phyloP scores from a whole-genome alignment of 805 yeast genomes.

The Pichia exigua region DNA sequence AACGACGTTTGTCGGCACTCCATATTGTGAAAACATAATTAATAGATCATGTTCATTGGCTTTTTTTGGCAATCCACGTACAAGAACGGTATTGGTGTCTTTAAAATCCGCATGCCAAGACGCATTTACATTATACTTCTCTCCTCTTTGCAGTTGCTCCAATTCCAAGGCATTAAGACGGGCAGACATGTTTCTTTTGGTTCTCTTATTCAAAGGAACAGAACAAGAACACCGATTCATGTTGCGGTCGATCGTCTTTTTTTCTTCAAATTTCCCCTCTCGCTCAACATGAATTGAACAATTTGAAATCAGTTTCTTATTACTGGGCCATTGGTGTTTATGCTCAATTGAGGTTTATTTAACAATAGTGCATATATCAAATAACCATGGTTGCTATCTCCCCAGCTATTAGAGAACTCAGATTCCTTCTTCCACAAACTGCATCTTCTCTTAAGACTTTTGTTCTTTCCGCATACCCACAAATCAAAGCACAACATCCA shows the following conservation, averaged over 20 bases:
- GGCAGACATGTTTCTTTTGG: slow-evolving; percentile 14
- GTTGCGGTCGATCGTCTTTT: not conserved
- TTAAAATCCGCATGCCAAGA: slow-evolving; percentile 88
- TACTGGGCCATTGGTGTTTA: not conserved
- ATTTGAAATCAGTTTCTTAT: not conserved
- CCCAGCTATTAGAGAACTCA: slow-evolving; percentile 63
- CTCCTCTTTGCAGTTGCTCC: slow-evolving; percentile 55
- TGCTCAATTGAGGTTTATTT: too few species aligned
- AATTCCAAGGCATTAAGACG: slow-evolving; percentile 16
- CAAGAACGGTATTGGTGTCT: slow-evolving; percentile 67
- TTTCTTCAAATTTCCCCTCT: not conserved
- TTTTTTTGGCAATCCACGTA: slow-evolving; percentile 63
- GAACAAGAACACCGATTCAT: not conserved
- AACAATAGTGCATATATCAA: not conserved
- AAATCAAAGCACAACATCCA: slow-evolving; percentile 56
- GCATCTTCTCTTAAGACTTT: slow-evolving; percentile 59
- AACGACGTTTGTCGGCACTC: slow-evolving; percentile 71
- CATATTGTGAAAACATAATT: slow-evolving; percentile 80
- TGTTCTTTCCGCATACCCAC: slow-evolving; percentile 55
- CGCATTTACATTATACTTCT: slow-evolving; percentile 45
- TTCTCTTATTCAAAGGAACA: not conserved
- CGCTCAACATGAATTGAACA: not conserved
- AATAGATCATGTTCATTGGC: slow-evolving; percentile 71
- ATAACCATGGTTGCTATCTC: slow-evolving; percentile 23
- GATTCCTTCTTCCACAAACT: slow-evolving; percentile 77